Base-by-base conservation (phyloP, 1,139 yeast genomes). In the Saccharomycopsis hybrid region DNA sequence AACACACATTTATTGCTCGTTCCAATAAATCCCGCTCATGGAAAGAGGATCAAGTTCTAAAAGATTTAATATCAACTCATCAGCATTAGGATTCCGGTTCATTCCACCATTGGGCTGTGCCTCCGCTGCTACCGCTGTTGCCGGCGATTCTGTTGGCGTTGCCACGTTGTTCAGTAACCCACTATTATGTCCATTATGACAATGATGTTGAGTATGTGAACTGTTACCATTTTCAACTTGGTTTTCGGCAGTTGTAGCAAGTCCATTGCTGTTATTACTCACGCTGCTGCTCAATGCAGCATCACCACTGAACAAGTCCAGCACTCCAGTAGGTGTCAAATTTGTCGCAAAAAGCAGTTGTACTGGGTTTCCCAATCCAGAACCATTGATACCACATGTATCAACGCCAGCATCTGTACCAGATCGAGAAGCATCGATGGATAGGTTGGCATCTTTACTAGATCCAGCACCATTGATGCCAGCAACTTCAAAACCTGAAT, bases 11-110 rank as follows among this genome's bases (percentile, higher is more conserved):
- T n/a, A n/a, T n/a, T n/a, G n/a, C n/a, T n/a, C n/a, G n/a, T n/a
- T n/a, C n/a, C n/a, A n/a, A n/a, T n/a, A n/a, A n/a, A n/a, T n/a
- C 3, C 39, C 45, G 2, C 37, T 8, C 31, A 43, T 28, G 28
- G 39, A 37, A 9, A 47, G 41, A 8, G 50, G 50, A 39, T 47
- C 50, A n/a, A 43, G 35, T 25, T 47, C 47, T 4, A 43, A 13
- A 18, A 47, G 38, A 32, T 38, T 47, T 2, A 43, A 1, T 47
- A 47, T 43, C 25, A 43, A 38, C 9, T 47, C 40, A n/a, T 7
- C n/a, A 3, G 37, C 18, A 44, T 30, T 36, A 24, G 35, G 7
- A 11, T 11, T 31, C 35, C 11, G 7, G 35, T 4, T n/a, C 41
- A 38, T 7, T 41, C 13, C n/a, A n/a, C n/a, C n/a, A n/a, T n/a